These are phyloP conservation scores for Tricholoma furcatifolium DNA, from an alignment of 768 basidiomycete species.

Conservation along the genomic window DNA sequence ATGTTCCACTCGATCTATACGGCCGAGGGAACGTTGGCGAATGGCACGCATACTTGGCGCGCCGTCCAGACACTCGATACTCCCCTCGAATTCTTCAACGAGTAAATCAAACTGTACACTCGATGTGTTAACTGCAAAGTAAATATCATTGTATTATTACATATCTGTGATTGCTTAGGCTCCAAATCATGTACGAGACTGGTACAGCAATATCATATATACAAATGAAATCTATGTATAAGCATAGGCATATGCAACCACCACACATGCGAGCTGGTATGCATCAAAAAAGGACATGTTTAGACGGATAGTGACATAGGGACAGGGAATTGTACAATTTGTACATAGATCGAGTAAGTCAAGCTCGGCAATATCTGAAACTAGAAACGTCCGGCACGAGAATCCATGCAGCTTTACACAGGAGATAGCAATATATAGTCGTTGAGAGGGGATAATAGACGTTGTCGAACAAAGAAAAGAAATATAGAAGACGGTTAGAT, in stretches of 20 bases:
- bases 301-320: not conserved
- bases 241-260: too few species aligned
- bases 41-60: slow-evolving; percentile 47
- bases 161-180: too few species aligned
- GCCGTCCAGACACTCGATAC: slow-evolving; percentile 61
- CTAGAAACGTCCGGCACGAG: slow-evolving; percentile 15
- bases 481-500: slow-evolving; percentile 16
- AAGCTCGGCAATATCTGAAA: slow-evolving; percentile 10
- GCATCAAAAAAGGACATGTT: slow-evolving; percentile 1
- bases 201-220: too few species aligned
- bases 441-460: slow-evolving; percentile 12
- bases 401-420: slow-evolving; percentile 16
- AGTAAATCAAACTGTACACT: slow-evolving; percentile 33
- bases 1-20: slow-evolving; percentile 72
- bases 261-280: too few species aligned
- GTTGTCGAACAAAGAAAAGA: too few species aligned
- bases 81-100: slow-evolving; percentile 71
- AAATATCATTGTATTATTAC: too few species aligned
- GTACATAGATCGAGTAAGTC: not conserved
- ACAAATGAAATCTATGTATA: not conserved
- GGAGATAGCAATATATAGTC: slow-evolving; percentile 12
- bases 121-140: not conserved
- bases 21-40: slow-evolving; percentile 47
- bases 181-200: too few species aligned
- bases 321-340: not conserved